Percentiles rank a stretch among this genome's conserved stretches.
Conservation (phyloP, 2,329 filamentous ascomycete genomes). For the Xylariaceae sp. region DNA sequence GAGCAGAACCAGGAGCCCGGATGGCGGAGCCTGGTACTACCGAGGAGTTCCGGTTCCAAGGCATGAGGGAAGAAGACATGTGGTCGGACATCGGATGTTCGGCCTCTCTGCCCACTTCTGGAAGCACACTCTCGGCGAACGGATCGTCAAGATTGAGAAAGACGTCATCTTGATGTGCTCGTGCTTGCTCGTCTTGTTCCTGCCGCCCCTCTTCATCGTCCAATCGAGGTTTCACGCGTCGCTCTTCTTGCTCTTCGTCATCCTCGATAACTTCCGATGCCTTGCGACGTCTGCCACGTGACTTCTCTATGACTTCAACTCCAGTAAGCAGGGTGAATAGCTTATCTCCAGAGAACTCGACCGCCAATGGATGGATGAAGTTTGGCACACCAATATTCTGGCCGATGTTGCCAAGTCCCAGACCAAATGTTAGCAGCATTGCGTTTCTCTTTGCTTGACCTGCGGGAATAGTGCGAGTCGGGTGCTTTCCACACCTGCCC, state of each 20-base stretch:
- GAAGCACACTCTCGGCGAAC: constrained; percentile 14
- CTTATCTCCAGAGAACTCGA: constrained; percentile 44
- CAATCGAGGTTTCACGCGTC: constrained; percentile 39
- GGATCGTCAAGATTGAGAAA: constrained; percentile 19
- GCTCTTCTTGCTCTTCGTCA: constrained; percentile 31
- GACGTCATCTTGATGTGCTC: constrained; percentile 24
- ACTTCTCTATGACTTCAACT: constrained; percentile 25
- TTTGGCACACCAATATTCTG: constrained; percentile 29
- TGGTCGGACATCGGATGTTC: constrained; percentile 66
- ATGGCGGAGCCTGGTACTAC: constrained; percentile 46
- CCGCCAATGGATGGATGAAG: constrained; percentile 43
- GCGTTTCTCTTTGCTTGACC: constrained; percentile 43
- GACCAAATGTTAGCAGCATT: constrained; percentile 39
- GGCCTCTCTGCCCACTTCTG: constrained; percentile 48
- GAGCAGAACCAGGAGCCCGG: constrained; percentile 39
- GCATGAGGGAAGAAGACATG: constrained; percentile 48
- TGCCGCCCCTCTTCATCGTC: constrained; percentile 23
- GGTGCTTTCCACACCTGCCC: constrained; percentile 44
- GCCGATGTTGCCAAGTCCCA: constrained; percentile 38
- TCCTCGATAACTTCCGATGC: constrained; percentile 44
- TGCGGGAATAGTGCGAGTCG: constrained; percentile 28
- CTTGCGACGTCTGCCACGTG: constrained; percentile 36
- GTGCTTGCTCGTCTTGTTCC: constrained; percentile 10
- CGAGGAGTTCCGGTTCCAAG: constrained; percentile 53
- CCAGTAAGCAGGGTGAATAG: constrained; percentile 40